Evolutionary conservation across 495 filamentous ascomycete species (phyloP).

Genomic region (Penicillium atrosanguineum): DNA sequence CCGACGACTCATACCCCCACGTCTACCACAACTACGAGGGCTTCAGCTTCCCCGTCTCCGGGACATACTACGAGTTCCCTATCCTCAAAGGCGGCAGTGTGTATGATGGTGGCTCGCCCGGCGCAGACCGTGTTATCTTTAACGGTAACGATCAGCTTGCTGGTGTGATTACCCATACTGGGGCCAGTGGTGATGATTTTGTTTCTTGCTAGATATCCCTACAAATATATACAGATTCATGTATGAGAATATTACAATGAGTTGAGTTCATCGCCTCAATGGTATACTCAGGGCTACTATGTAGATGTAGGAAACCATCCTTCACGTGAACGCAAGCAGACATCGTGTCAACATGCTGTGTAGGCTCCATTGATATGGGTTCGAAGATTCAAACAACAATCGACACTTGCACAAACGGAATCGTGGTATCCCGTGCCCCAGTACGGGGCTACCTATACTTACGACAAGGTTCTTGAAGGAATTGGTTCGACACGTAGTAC

Average conservation of each 20-base stretch:
- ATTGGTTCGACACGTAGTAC: too few species aligned
- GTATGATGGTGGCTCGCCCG: conserved; percentile 65
- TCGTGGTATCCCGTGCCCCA: conserved; percentile 29
- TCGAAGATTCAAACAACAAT: conserved; percentile 33
- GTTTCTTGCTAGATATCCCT: conserved; percentile 44
- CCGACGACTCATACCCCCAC: conserved; percentile 63
- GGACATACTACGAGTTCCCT: conserved; percentile 74
- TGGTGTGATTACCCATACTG: conserved; percentile 65
- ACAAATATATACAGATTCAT: background rate
- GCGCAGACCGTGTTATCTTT: conserved; percentile 71
- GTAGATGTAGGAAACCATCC: conserved; percentile 23
- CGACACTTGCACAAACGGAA: conserved; percentile 29
- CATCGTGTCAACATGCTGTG: conserved; percentile 21
- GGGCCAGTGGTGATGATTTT: conserved; percentile 64
- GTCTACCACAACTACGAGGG: conserved; percentile 72
- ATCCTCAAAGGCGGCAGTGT: conserved; percentile 52
- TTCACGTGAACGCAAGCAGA: conserved; percentile 23
- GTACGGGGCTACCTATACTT: too few species aligned
- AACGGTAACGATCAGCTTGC: conserved; percentile 51
- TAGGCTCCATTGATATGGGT: conserved; percentile 25
- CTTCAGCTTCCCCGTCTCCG: conserved; percentile 59
- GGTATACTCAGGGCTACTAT: background rate
- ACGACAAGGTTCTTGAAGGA: too few species aligned
- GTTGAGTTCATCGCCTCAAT: background rate
- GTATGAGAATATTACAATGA: background rate